Evolutionary conservation across 495 filamentous ascomycete species (phyloP).

Genomic region (Xeromyces bisporus): DNA sequence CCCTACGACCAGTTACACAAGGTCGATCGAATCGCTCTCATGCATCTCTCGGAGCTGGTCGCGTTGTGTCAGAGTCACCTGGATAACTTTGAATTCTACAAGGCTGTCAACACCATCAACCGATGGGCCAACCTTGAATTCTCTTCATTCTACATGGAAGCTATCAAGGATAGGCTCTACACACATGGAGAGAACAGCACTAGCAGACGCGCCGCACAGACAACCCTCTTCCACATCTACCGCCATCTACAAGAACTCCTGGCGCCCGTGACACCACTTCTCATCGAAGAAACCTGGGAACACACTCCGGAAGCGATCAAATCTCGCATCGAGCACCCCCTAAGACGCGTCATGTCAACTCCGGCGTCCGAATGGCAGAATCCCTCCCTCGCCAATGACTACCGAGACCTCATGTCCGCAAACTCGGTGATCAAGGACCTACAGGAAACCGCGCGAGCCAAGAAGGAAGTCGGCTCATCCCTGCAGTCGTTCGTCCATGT

Average conservation of each 20-base stretch:
- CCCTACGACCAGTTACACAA: constrained; percentile 29
- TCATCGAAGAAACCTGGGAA: constrained; percentile 81
- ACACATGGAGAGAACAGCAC: constrained; percentile 44
- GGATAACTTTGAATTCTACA: constrained; percentile 65
- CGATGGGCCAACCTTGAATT: constrained; percentile 66
- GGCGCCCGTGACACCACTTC: constrained; percentile 61
- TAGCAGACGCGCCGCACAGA: constrained; percentile 38
- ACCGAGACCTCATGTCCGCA: constrained; percentile 39
- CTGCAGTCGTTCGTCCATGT: constrained; percentile 52
- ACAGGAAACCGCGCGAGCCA: constrained; percentile 47
- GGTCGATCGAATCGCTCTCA: constrained; percentile 58
- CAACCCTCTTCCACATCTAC: constrained; percentile 54
- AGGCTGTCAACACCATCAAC: constrained; percentile 53
- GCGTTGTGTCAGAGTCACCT: constrained; percentile 42
- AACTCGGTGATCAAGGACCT: constrained; percentile 47
- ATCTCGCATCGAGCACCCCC: constrained; percentile 26
- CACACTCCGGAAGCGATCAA: constrained; percentile 50
- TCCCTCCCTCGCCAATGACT: constrained; percentile 25
- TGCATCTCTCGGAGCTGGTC: constrained; percentile 50
- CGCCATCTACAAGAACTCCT: constrained; percentile 57
- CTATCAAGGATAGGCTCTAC: constrained; percentile 80
- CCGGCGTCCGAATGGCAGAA: constrained; percentile 23
- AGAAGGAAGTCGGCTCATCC: constrained; percentile 55
- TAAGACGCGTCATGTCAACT: constrained; percentile 18
- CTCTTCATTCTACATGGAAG: constrained; percentile 86